Conservation (phyloP, 1,284 basidiomycete genomes). For the Microbotryomycetes sp. region DNA sequence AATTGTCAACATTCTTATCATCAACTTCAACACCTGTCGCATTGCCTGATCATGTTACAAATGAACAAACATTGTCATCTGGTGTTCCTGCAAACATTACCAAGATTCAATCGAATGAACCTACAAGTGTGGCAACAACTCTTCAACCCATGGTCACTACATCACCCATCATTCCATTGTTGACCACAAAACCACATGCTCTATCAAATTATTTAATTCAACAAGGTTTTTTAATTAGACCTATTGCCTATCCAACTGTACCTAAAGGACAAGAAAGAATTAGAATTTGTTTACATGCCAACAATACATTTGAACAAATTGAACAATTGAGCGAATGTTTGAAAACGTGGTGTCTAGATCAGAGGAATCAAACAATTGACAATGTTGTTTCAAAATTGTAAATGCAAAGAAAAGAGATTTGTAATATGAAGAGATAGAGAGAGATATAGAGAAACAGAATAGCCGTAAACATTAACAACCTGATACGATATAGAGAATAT, state of each 20-base stretch:
- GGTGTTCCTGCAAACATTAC: slow-evolving; percentile 24
- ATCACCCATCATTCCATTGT: slow-evolving; percentile 74
- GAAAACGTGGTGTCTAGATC: slow-evolving; percentile 2
- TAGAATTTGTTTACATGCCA: slow-evolving; percentile 72
- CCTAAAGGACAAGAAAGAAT: slow-evolving; percentile 75
- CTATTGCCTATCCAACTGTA: slow-evolving; percentile 67
- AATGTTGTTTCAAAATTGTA: too few species aligned
- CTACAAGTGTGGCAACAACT: not conserved
- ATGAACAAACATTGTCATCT: not conserved
- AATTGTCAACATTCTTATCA: slow-evolving; percentile 12
- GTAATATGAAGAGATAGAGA: too few species aligned
- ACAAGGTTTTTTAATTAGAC: slow-evolving; percentile 62
- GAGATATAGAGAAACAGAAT: too few species aligned
- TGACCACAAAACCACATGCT: slow-evolving; percentile 65
- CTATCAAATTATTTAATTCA: slow-evolving; percentile 60
- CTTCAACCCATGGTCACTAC: slow-evolving; percentile 27
- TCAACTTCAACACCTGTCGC: slow-evolving; percentile 34
- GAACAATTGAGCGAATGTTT: slow-evolving; percentile 38
- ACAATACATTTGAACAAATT: slow-evolving; percentile 61
- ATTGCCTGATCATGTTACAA: not conserved
- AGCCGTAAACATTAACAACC: too few species aligned
- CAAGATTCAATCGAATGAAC: not conserved
- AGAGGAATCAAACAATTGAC: not conserved
- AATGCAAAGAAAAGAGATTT: too few species aligned
- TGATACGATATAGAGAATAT: too few species aligned